phyloP scores from a whole-genome alignment of 139 green algal genomes.

The Chlorella sorokiniana region DNA sequence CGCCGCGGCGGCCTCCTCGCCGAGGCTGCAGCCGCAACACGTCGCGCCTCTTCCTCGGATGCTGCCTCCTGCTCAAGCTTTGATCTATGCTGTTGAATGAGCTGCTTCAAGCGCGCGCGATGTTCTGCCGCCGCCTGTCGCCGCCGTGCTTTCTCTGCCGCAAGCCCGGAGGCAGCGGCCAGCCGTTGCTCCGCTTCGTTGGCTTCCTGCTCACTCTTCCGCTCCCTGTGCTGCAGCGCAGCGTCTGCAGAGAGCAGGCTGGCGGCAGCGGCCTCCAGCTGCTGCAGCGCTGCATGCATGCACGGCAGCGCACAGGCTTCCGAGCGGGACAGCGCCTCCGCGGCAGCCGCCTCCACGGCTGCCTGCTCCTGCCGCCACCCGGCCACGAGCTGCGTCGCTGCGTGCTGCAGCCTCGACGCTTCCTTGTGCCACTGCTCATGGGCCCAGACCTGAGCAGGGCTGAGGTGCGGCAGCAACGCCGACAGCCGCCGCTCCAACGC shows the following conservation, averaged over 20 bases:
- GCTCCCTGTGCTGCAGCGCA: background rate
- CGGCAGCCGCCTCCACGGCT: background rate
- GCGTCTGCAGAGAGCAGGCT: background rate
- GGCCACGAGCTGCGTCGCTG: background rate
- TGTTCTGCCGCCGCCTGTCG: background rate
- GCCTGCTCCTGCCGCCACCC: background rate
- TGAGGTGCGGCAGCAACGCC: background rate
- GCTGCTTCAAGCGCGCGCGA: background rate
- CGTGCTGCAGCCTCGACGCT: background rate
- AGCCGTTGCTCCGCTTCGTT: background rate
- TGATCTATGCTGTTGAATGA: background rate
- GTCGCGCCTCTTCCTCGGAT: background rate
- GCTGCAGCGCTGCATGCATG: background rate
- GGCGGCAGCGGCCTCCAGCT: background rate
- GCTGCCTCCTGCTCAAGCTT: background rate
- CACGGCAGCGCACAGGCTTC: background rate
- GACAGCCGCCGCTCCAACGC: background rate
- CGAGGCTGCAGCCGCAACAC: background rate
- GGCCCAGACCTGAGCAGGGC: background rate
- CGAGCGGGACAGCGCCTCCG: background rate
- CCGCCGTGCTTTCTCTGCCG: background rate
- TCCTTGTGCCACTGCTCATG: constrained; percentile 15
- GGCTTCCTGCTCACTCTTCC: background rate
- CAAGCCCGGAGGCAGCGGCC: background rate
- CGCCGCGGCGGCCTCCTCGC: background rate